Percentiles rank a stretch among this genome's conserved stretches.
Conservation (phyloP, 495 filamentous ascomycete species). For the Aspergillus heteromorphus region DNA sequence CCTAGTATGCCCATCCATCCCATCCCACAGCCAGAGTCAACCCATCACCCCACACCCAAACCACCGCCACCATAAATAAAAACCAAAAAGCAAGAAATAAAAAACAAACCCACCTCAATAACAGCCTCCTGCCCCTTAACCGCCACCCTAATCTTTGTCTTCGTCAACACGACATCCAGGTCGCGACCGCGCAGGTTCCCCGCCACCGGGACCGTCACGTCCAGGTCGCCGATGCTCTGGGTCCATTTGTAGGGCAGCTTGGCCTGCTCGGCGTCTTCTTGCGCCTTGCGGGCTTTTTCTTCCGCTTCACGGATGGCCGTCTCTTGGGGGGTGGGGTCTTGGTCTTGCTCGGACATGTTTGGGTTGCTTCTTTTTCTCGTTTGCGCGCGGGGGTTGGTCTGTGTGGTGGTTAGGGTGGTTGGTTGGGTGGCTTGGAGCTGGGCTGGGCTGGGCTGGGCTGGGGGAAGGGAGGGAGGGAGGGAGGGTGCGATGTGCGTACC, state of each 20-base stretch:
- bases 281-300: conserved; percentile 66
- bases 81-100: not conserved
- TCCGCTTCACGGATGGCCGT: conserved; percentile 43
- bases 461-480: not conserved
- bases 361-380: not conserved
- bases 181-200: conserved; percentile 80
- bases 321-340: conserved; percentile 47
- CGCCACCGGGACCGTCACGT: conserved; percentile 71
- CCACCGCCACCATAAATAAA: too few species aligned
- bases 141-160: conserved; percentile 69
- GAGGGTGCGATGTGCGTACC: not conserved
- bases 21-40: too few species aligned
- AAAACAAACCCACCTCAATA: conserved; percentile 58
- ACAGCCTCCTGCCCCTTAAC: conserved; percentile 86
- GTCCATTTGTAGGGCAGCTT: conserved; percentile 95
- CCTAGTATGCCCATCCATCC: too few species aligned
- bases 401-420: not conserved
- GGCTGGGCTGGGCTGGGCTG: not conserved
- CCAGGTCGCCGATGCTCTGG: conserved; percentile 89
- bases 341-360: conserved; percentile 29
- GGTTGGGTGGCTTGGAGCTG: not conserved
- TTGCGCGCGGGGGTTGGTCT: too few species aligned
- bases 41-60: too few species aligned
- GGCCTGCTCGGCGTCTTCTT: conserved; percentile 83
- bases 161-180: conserved; percentile 75